Conservation (phyloP, 2,329 filamentous ascomycete species). For the Aureobasidium leucospermi region DNA sequence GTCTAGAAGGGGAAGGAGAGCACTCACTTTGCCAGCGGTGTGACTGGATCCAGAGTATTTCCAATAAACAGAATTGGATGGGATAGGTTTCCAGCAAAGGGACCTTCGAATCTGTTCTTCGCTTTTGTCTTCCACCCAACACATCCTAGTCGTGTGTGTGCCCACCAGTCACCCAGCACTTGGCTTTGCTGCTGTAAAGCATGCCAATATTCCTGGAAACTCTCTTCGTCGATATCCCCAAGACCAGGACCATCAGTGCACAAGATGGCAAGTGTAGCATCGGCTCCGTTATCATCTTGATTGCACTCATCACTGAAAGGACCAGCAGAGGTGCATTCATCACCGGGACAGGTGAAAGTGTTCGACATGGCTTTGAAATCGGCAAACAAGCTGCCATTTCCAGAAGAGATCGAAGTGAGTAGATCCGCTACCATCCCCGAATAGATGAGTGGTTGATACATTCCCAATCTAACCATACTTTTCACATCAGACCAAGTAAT, state of each 20-base stretch:
- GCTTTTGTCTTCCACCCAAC: conserved; percentile 20
- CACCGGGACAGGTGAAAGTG: conserved; percentile 17
- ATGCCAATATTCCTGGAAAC: conserved; percentile 19
- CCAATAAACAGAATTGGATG: conserved; percentile 52
- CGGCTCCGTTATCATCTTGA: conserved; percentile 7
- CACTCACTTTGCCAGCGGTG: conserved; percentile 43
- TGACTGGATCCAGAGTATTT: conserved; percentile 54
- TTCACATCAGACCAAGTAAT: conserved; percentile 33
- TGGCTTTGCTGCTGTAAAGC: conserved; percentile 26
- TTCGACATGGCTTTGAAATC: conserved; percentile 36
- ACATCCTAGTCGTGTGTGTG: conserved; percentile 30
- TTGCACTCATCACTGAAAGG: conserved; percentile 21
- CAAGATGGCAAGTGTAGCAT: conserved; percentile 24
- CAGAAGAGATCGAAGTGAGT: conserved; percentile 25
- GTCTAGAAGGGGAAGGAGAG: too few species aligned
- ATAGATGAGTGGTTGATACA: conserved; percentile 27
- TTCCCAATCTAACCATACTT: conserved; percentile 26
- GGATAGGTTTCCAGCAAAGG: conserved; percentile 32
- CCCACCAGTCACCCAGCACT: conserved; percentile 31
- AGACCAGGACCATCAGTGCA: conserved; percentile 31
- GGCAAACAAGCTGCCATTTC: conserved; percentile 22
- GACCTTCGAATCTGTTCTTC: conserved; percentile 17
- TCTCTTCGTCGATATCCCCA: conserved; percentile 18
- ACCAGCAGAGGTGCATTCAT: conserved; percentile 24
- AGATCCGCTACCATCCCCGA: conserved; percentile 27